Conservation (phyloP, 192 early-diverging fungal species). For the Backusella morwellensis region DNA sequence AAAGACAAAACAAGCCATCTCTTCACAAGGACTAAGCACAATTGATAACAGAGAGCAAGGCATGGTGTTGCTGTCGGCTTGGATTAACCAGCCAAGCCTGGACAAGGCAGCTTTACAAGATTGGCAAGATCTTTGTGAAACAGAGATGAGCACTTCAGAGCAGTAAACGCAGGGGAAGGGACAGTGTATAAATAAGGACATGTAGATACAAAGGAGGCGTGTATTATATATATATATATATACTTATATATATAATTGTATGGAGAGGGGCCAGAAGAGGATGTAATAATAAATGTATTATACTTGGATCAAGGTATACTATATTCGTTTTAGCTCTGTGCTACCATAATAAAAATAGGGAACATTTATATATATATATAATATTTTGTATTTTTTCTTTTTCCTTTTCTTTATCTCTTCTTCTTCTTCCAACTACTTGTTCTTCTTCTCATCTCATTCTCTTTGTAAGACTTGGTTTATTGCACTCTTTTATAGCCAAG, state of each 20-base stretch:
- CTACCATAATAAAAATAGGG: not conserved
- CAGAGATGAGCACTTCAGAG: constrained; percentile 10
- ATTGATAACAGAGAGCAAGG: constrained; percentile 25
- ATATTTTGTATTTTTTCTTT: not conserved
- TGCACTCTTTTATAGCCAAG: not conserved
- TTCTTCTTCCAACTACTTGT: not conserved
- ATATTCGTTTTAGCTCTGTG: not conserved
- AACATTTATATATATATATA: not conserved
- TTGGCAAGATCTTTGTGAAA: constrained; percentile 26
- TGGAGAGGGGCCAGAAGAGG: not conserved
- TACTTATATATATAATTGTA: too few species aligned
- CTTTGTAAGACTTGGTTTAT: constrained; percentile 4
- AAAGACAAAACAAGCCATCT: constrained; percentile 11
- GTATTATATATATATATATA: too few species aligned
- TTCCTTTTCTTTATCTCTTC: not conserved
- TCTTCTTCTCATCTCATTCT: not conserved
- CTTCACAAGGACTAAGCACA: constrained; percentile 5
- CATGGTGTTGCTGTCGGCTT: constrained; percentile 27
- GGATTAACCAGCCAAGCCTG: constrained; percentile 35
- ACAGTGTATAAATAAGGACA: not conserved
- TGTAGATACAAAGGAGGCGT: not conserved
- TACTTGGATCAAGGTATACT: not conserved
- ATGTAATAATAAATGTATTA: not conserved
- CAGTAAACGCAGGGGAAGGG: not conserved
- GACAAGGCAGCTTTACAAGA: constrained; percentile 8